Conservation (phyloP, 129 eudicot genomes). For the Centaurea solstitialis region DNA sequence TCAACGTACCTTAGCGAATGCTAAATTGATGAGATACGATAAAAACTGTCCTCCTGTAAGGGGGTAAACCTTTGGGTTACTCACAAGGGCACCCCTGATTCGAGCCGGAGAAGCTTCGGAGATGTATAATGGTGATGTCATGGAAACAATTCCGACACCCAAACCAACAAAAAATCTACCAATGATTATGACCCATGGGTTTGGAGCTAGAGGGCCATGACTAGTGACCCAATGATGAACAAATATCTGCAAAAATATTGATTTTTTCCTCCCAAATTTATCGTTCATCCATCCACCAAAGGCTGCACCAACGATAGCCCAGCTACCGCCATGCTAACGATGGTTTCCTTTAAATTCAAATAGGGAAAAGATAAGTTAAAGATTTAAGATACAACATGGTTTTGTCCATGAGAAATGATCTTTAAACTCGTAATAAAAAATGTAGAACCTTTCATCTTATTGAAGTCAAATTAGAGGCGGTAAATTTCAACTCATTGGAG, state of each 20-base stretch:
- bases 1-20: conserved; percentile 57
- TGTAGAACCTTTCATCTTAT: background rate
- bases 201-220: conserved; percentile 57
- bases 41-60: conserved; percentile 75
- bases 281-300: conserved; percentile 69
- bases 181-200: conserved; percentile 61
- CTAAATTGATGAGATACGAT: conserved; percentile 69
- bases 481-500: background rate
- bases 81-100: conserved; percentile 83
- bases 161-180: conserved; percentile 72
- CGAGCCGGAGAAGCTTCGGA: conserved; percentile 78
- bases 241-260: conserved; percentile 62
- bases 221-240: conserved; percentile 58
- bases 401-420: background rate
- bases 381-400: background rate
- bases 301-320: conserved; percentile 75
- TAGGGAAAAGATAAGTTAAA: background rate
- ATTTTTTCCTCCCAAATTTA: conserved; percentile 54
- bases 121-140: conserved; percentile 78
- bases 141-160: conserved; percentile 83
- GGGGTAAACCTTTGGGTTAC: conserved; percentile 73
- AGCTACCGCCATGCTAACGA: conserved; percentile 75
- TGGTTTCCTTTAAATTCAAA: conserved; percentile 57
- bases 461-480: background rate
- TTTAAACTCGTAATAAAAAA: background rate